Evolutionary conservation across 1,284 basidiomycete genomes (phyloP).

Genomic region (Leccinum fallax): DNA sequence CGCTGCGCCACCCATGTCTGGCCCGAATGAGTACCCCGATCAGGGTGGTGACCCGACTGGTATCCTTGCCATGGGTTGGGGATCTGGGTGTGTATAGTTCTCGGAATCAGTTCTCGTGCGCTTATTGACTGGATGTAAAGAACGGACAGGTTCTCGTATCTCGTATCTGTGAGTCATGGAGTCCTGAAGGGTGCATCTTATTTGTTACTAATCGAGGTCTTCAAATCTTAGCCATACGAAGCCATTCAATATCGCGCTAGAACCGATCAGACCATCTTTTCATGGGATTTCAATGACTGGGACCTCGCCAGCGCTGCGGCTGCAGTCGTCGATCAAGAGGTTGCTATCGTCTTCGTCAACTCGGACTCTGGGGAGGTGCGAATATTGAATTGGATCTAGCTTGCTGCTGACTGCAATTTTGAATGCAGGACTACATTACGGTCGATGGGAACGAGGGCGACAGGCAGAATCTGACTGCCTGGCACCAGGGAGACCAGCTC

Average conservation of each 20-base stretch:
- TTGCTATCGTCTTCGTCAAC: constrained; percentile 43
- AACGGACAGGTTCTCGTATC: constrained; percentile 41
- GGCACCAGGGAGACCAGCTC: constrained; percentile 56
- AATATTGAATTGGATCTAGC: not conserved
- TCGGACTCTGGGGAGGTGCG: constrained; percentile 43
- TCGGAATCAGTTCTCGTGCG: not conserved
- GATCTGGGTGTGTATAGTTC: constrained; percentile 45
- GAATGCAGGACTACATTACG: constrained; percentile 50
- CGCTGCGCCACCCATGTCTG: constrained; percentile 54
- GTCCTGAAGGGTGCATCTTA: not conserved
- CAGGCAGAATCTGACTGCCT: constrained; percentile 57
- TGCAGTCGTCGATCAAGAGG: constrained; percentile 30
- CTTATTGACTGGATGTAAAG: constrained; percentile 22
- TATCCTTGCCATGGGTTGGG: constrained; percentile 66
- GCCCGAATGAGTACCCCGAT: constrained; percentile 61
- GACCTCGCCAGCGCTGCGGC: constrained; percentile 32
- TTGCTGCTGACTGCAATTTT: constrained; percentile 9
- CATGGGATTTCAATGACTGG: constrained; percentile 41
- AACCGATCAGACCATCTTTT: constrained; percentile 37
- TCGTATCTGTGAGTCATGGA: constrained; percentile 36
- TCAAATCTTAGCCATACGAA: constrained; percentile 37
- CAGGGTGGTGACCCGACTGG: constrained; percentile 51
- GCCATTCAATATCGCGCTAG: constrained; percentile 40
- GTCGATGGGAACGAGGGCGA: constrained; percentile 51
- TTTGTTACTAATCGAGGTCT: not conserved